Conservation (phyloP, 441 rosid genomes). For the Rhodomyrtus psidioides region DNA sequence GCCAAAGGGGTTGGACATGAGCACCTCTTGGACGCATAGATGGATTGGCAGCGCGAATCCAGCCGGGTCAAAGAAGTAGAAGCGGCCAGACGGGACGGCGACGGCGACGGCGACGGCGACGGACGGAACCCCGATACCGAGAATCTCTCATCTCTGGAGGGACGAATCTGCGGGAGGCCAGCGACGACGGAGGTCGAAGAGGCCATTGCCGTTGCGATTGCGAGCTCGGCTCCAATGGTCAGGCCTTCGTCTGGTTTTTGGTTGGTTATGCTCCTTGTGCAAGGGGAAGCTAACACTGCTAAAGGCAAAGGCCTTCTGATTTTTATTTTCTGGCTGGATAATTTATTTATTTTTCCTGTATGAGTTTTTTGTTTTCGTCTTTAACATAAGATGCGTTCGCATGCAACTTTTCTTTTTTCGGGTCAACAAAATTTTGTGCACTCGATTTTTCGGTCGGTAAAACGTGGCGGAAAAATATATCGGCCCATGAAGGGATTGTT, state of each 20-base stretch:
- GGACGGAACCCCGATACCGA: background rate
- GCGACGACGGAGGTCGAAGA: constrained; percentile 14
- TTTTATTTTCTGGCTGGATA: background rate
- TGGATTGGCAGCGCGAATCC: background rate
- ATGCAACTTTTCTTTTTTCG: background rate
- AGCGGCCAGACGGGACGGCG: background rate
- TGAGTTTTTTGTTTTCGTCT: background rate
- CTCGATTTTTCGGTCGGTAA: background rate
- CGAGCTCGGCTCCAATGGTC: background rate
- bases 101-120: too few species aligned
- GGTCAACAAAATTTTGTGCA: background rate
- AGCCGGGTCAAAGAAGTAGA: background rate
- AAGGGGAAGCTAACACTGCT: background rate
- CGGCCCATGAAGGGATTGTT: too few species aligned
- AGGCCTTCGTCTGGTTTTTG: background rate
- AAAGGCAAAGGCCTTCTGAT: background rate
- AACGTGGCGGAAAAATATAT: too few species aligned
- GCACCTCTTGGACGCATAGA: constrained; percentile 1
- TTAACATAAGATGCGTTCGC: too few species aligned
- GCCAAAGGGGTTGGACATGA: background rate
- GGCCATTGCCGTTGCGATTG: background rate
- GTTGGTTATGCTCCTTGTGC: background rate
- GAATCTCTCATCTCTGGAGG: background rate
- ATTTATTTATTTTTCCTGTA: background rate
- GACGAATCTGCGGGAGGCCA: background rate